Evolutionary conservation across 306 rosid species (phyloP).

Genomic region (Cicer arietinum): DNA sequence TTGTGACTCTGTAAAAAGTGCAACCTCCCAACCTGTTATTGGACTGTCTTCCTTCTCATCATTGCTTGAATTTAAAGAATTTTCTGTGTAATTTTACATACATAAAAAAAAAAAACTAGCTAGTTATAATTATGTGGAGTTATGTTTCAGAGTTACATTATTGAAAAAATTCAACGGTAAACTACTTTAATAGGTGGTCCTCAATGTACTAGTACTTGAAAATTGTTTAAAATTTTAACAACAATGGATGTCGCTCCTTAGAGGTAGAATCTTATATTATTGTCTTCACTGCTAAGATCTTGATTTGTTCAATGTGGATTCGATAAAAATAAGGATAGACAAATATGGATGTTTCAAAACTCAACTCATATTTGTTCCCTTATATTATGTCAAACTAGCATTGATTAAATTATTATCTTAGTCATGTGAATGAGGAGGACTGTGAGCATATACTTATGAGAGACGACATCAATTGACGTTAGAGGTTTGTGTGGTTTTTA

Average conservation of each 20-base stretch:
- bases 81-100: slow-evolving; percentile 35
- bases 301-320: too few relatives aligned
- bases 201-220: neutral
- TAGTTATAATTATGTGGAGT: neutral
- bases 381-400: neutral
- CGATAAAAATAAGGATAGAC: too few relatives aligned
- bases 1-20: slow-evolving; percentile 47
- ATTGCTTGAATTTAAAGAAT: neutral
- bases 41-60: slow-evolving; percentile 32
- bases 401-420: neutral
- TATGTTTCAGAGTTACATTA: neutral
- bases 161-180: neutral
- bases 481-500: neutral
- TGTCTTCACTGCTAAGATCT: too few relatives aligned
- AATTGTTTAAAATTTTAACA: neutral
- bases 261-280: neutral
- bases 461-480: neutral
- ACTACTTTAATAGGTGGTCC: neutral
- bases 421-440: neutral
- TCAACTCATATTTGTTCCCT: neutral
- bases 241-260: neutral
- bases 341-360: neutral
- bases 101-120: neutral
- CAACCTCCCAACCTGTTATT: slow-evolving; percentile 48
- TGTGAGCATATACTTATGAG: too few relatives aligned